These are phyloP conservation scores for Crepidotus variabilis DNA, from an alignment of 768 basidiomycete genomes.

Conservation along the genomic window DNA sequence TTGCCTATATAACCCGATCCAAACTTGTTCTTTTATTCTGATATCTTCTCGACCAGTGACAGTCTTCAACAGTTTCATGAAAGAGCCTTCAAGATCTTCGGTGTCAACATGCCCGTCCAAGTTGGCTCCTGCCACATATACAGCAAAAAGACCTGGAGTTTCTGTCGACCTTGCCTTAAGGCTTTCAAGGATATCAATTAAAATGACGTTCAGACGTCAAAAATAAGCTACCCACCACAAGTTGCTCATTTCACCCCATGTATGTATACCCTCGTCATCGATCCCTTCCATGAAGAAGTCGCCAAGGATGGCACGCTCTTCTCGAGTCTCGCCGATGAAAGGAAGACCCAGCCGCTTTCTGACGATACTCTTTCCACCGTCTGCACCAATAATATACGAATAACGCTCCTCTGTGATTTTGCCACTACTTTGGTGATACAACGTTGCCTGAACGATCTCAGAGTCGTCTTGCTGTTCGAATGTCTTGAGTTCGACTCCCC, in stretches of 20 bases:
- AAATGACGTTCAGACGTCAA: not conserved
- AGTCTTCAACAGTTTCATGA: too few species aligned
- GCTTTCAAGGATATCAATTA: too few species aligned
- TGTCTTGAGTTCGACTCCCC: conserved; percentile 37
- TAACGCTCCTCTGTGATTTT: conserved; percentile 23
- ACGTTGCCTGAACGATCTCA: conserved; percentile 27
- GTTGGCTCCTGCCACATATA: too few species aligned
- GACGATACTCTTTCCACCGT: conserved; percentile 38
- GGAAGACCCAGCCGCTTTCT: conserved; percentile 34
- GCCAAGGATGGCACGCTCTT: conserved; percentile 32
- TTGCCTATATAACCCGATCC: too few species aligned
- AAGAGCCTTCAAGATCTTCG: too few species aligned
- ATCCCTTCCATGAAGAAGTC: conserved; percentile 39
- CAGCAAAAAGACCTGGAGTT: not conserved
- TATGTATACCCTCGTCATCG: not conserved
- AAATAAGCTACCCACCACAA: not conserved
- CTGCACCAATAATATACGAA: conserved; percentile 39
- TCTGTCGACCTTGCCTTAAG: not conserved
- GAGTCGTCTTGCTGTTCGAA: conserved; percentile 33
- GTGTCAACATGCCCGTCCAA: too few species aligned
- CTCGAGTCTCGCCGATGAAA: conserved; percentile 36
- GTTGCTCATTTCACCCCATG: not conserved
- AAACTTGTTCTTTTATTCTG: too few species aligned
- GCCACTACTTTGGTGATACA: conserved; percentile 15
- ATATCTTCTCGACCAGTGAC: too few species aligned